phyloP scores from a whole-genome alignment of 2,329 filamentous ascomycete genomes.

The Periglandula ipomoeae region DNA sequence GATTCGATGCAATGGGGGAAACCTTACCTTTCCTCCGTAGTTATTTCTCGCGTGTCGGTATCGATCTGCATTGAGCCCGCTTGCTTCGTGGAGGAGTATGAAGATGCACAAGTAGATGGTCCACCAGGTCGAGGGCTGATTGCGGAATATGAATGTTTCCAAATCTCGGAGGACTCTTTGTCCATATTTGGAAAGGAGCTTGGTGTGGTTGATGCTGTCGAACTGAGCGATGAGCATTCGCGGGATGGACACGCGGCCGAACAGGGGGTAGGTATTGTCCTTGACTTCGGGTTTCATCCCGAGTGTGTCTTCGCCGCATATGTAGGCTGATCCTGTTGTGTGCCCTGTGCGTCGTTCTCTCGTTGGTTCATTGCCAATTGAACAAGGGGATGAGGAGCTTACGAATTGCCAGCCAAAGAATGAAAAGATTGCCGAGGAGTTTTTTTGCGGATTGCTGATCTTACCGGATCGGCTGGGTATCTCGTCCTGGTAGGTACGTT shows the following conservation, averaged over 20 bases:
- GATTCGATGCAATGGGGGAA: too few relatives aligned
- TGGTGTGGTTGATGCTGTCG: constrained; percentile 30
- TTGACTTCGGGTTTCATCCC: constrained; percentile 26
- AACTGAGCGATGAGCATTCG: constrained; percentile 37
- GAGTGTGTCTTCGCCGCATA: constrained; percentile 30
- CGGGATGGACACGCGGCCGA: constrained; percentile 29
- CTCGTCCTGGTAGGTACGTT: constrained; percentile 7
- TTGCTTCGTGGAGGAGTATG: constrained; percentile 32
- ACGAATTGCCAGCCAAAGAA: constrained; percentile 39
- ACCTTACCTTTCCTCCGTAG: constrained; percentile 15
- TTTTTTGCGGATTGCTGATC: constrained; percentile 17
- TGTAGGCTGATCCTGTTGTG: constrained; percentile 33
- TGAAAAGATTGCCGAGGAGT: constrained; percentile 32
- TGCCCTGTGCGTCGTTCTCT: constrained; percentile 25
- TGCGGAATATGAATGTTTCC: constrained; percentile 24
- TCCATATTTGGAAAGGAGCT: constrained; percentile 25
- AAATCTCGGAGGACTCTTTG: constrained; percentile 25
- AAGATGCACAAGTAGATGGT: constrained; percentile 31
- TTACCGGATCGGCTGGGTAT: constrained; percentile 1
- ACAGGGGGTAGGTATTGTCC: constrained; percentile 29
- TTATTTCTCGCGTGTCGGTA: constrained; percentile 33
- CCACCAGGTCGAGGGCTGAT: constrained; percentile 22
- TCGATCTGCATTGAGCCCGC: constrained; percentile 30
- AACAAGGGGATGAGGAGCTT: constrained; percentile 15
- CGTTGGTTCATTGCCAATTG: not conserved